Conservation (phyloP, 331 rosid species). For the Acacia pycnantha region DNA sequence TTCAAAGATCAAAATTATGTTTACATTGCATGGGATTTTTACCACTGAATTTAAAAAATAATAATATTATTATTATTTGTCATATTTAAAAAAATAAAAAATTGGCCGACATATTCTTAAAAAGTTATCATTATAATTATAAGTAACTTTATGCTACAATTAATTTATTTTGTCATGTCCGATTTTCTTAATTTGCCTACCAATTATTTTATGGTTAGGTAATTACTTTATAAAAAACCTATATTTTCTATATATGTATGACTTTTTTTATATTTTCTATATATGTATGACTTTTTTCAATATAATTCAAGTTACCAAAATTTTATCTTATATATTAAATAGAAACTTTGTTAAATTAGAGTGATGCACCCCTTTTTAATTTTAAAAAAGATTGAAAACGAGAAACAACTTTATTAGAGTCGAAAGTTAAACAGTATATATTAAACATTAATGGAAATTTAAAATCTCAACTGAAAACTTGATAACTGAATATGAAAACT, state of each 20-base stretch:
- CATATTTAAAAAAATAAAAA: no score
- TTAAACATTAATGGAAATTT: neutral
- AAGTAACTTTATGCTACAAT: neutral
- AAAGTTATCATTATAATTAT: neutral
- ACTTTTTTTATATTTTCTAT: no score
- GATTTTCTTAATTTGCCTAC: no score
- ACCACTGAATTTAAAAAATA: neutral
- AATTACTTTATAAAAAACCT: neutral
- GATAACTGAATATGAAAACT: neutral
- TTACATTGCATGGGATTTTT: neutral
- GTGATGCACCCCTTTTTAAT: neutral
- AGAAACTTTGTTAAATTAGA: neutral
- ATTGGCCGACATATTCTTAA: no score
- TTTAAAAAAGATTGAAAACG: neutral
- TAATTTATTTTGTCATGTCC: no score
- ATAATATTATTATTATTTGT: no score
- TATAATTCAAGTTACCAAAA: neutral
- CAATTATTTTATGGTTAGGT: neutral
- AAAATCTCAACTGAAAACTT: neutral
- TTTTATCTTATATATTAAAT: no score
- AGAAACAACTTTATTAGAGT: neutral
- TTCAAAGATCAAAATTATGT: neutral
- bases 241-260: no score
- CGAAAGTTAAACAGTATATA: neutral
- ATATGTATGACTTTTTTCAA: no score